These are phyloP conservation scores for Zygosaccharomyces sapae DNA, from an alignment of 1,139 yeast genomes.

Conservation along the genomic window DNA sequence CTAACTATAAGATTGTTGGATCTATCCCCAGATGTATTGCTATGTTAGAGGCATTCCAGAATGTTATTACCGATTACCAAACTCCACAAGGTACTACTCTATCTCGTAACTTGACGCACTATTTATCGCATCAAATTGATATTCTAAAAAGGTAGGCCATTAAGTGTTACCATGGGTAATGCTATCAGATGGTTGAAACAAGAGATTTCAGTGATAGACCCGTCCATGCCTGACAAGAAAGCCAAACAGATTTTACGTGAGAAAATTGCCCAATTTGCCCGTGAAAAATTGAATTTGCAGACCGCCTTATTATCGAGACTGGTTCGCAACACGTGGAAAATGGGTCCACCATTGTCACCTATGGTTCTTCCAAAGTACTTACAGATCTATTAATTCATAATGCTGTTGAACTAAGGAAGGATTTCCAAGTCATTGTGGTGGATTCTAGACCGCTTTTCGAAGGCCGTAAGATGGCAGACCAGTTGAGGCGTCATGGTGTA, in stretches of 20 bases:
- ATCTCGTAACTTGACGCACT: constrained; percentile 82
- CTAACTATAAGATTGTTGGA: constrained; percentile 84
- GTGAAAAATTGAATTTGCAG: constrained; percentile 85
- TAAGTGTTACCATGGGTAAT: constrained; percentile 94
- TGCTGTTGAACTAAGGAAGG: constrained; percentile 55
- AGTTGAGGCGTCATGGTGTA: constrained; percentile 56
- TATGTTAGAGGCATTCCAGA: constrained; percentile 81
- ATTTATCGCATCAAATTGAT: constrained; percentile 89
- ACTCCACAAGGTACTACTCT: constrained; percentile 86
- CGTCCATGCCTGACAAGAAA: constrained; percentile 53
- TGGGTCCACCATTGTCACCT: constrained; percentile 79
- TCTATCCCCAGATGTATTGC: constrained; percentile 82
- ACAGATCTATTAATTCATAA: constrained; percentile 72
- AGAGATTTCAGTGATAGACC: constrained; percentile 67
- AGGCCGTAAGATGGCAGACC: constrained; percentile 71
- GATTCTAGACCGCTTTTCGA: constrained; percentile 95
- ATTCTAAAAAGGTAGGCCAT: constrained; percentile 88
- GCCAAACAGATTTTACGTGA: constrained; percentile 67
- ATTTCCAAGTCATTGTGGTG: constrained; percentile 76
- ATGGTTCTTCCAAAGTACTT: constrained; percentile 84
- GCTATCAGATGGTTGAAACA: constrained; percentile 97
- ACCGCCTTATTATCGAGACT: constrained; percentile 72
- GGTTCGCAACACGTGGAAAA: constrained; percentile 75
- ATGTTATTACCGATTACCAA: constrained; percentile 70
- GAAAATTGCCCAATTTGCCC: constrained; percentile 73